These are phyloP conservation scores for Scheffersomyces spartinae DNA, from an alignment of 805 yeast species.

Conservation along the genomic window DNA sequence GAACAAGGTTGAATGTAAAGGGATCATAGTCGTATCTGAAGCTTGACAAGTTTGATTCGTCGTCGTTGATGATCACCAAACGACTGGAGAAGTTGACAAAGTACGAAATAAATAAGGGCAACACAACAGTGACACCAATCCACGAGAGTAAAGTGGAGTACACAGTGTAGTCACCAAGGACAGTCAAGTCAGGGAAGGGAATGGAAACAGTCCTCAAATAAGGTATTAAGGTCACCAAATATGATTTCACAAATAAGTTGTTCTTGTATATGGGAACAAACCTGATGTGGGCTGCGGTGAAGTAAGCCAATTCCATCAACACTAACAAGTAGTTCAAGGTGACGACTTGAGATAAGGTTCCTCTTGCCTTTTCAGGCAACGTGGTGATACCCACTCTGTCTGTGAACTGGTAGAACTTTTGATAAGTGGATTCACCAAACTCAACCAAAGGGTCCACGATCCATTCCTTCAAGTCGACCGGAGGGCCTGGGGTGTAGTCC, in stretches of 20 bases:
- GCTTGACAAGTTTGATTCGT: constrained; percentile 18
- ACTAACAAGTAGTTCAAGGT: constrained; percentile 24
- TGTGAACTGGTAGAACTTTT: constrained; percentile 17
- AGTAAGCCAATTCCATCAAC: no score
- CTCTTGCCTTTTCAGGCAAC: constrained; percentile 26
- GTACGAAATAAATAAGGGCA: constrained; percentile 25
- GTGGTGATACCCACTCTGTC: constrained; percentile 25
- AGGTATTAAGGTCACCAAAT: no score
- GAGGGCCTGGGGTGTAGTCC: no score
- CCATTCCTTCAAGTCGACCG: no score
- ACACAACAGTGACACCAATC: constrained; percentile 17
- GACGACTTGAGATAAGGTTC: constrained; percentile 23
- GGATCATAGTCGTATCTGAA: constrained; percentile 32
- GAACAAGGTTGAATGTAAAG: constrained; percentile 24
- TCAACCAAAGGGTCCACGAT: constrained; percentile 28
- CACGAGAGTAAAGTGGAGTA: constrained; percentile 16
- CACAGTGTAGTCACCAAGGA: constrained; percentile 13
- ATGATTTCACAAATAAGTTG: no score
- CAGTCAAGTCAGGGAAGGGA: constrained; percentile 21
- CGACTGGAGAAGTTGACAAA: constrained; percentile 32
- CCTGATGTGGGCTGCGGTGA: no score
- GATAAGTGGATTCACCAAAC: constrained; percentile 12
- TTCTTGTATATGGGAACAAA: no score
- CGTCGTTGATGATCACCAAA: constrained; percentile 20
- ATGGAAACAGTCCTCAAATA: no score